Percentiles rank a stretch among this genome's conserved stretches.
phyloP scores from a whole-genome alignment of 2,329 filamentous ascomycete species.

The Emmonsiellopsis sp. region DNA sequence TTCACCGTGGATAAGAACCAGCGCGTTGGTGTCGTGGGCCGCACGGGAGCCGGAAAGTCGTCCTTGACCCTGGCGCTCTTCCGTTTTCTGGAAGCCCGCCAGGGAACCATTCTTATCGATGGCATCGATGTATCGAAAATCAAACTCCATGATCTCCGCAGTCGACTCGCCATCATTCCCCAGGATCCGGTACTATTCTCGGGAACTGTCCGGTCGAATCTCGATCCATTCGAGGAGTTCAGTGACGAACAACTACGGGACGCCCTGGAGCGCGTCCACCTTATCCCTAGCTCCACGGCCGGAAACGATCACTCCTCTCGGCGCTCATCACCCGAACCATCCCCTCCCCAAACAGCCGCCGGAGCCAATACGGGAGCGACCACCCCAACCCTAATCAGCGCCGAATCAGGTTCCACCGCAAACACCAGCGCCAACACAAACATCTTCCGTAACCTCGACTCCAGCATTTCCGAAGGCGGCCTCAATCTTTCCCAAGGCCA shows the following conservation, averaged over 20 bases:
- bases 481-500: conserved; percentile 69
- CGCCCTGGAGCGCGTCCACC: conserved; percentile 60
- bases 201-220: conserved; percentile 65
- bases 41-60: conserved; percentile 71
- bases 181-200: conserved; percentile 77
- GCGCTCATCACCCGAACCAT: background rate
- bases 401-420: conserved; percentile 26
- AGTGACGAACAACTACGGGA: conserved; percentile 60
- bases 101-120: conserved; percentile 61
- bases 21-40: conserved; percentile 66
- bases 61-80: conserved; percentile 67
- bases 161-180: conserved; percentile 71
- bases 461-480: conserved; percentile 61
- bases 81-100: conserved; percentile 62
- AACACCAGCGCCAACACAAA: conserved; percentile 40
- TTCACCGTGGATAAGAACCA: conserved; percentile 60
- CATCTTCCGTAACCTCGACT: conserved; percentile 54
- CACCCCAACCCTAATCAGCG: conserved; percentile 9
- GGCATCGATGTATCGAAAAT: conserved; percentile 66
- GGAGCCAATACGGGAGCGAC: conserved; percentile 11
- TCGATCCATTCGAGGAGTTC: conserved; percentile 67
- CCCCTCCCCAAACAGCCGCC: conserved; percentile 8
- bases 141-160: conserved; percentile 59
- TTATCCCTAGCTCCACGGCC: conserved; percentile 41
- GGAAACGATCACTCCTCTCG: conserved; percentile 25